phyloP scores from a whole-genome alignment of 2,329 filamentous ascomycete species.

The Peltaster fructicola region DNA sequence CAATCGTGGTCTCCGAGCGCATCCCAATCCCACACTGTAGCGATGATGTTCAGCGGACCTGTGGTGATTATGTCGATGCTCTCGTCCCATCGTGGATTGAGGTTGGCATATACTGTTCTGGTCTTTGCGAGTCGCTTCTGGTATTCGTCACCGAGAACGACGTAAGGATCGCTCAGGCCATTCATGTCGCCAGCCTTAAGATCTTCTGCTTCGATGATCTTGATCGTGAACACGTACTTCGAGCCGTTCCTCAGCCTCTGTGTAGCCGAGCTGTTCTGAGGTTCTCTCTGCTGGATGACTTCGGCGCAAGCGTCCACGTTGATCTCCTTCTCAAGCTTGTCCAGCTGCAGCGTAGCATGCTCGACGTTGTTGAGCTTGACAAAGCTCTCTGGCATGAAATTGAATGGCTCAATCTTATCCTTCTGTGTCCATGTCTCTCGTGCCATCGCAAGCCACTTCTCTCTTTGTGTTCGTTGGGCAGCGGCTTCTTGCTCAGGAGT shows the following conservation, averaged over 20 bases:
- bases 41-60: constrained; percentile 81
- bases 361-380: constrained; percentile 97
- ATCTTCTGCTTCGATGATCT: constrained; percentile 94
- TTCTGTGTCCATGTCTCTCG: constrained; percentile 86
- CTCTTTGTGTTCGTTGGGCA: constrained; percentile 63
- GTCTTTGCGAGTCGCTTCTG: constrained; percentile 94
- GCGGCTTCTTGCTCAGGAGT: constrained; percentile 74
- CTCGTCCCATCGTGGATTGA: constrained; percentile 95
- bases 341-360: constrained; percentile 80
- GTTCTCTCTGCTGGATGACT: constrained; percentile 57
- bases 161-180: constrained; percentile 87
- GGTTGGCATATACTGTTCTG: constrained; percentile 69
- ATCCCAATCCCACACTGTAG: constrained; percentile 97
- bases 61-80: constrained; percentile 89
- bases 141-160: constrained; percentile 92
- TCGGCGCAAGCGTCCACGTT: constrained; percentile 83
- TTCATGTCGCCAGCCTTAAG: constrained; percentile 95
- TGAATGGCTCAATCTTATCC: constrained; percentile 88
- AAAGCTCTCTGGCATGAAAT: constrained; percentile 89
- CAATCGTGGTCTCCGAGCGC: constrained; percentile 95
- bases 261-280: constrained; percentile 53
- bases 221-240: constrained; percentile 96
- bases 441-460: constrained; percentile 82
- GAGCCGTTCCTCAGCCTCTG: constrained; percentile 41
- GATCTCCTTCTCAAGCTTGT: constrained; percentile 75